Evolutionary conservation across 768 basidiomycete species (phyloP), one percentile per base, ranked within the genome.

Genomic region (Gloeopeniophorella convolvens): DNA sequence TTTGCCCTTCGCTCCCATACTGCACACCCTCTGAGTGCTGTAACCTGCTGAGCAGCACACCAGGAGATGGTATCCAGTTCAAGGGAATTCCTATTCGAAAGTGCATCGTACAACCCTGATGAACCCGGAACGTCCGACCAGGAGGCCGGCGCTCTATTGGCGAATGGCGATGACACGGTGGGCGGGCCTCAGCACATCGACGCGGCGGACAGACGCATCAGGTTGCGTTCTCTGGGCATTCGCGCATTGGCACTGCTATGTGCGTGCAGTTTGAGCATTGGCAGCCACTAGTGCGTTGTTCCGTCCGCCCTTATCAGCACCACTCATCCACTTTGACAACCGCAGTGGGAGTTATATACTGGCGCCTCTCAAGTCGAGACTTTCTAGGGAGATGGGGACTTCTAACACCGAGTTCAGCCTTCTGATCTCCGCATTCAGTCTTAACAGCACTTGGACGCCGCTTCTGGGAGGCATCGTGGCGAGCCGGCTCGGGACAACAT

Each of bases 361-460:
- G 3, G 86, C 85, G 0, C 89, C 89, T 9, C 68, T 91, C 50
- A 90, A 91, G 66, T 83, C 79, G 35, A 72, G 79, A 16, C 68
- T 87, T 6, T 70, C 76, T 4, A 72, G 79, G 35, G 85, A 90
- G 59, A 72, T 89, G 41, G 82, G 83, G 39, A 84, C 85, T 1
- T 77, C 83, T 20, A 85, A 89, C 61, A 79, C 83, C 0, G 82
- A 90, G 60, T 89, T 85, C 66, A 80, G 83, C 36, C 72, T 89
- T 33, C 69, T 92, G 31, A 77, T 93, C 39, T 82, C 88, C 9
- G 83, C 86, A 0, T 82, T 81, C 60, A 85, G 80, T 50, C 65
- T 92, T 30, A 89, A 89, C 62, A 80, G 75, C 33, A 80, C 81
- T 3, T 79, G 80, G 77, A 92, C 89, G 7, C 89, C 89, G 0